Evolutionary conservation across 768 basidiomycete genomes (phyloP), one percentile per base, ranked within the genome.

Genomic region (Dacryopinax primogenitus): DNA sequence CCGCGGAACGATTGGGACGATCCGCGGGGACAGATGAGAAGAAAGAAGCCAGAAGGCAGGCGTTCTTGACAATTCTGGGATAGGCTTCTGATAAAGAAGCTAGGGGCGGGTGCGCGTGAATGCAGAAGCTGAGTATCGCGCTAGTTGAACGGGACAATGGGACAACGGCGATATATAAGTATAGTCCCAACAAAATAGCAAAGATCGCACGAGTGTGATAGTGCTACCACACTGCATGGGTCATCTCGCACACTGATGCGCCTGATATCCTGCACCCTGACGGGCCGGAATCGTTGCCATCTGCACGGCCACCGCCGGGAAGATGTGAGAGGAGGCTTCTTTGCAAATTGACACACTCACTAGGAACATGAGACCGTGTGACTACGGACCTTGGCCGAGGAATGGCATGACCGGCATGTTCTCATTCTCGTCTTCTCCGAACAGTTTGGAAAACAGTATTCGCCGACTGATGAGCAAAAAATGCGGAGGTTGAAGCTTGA

Each of bases 231-330:
- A 58, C 51, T 58, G 51, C 30, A 30, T 58, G 51, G 51, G 21
- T 58, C 51, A 30, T 32, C 51, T 58, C 45, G 11, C 12, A 23
- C 12, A 7, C 7, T 15, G 45, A 9, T 47, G 6, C 7, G 45
- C 9, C 9, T 47, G 12, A 47, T 47, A 15, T 26, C 45, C 45
- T 15, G 13, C 45, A 47, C 23, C 36, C 36, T 37, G 9, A 18
- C 36, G 18, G 36, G 9, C 41, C 51, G 51, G 51, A 11, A 11
- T n/a, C 37, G 51, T 58, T 32, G 4, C 30, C 51, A 58, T 30
- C 51, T 58, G 51, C 51, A 58, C 51, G 51, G 51, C 51, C 51
- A 58, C 51, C 37, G 37, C 37, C 51, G 51, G 51, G 51, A 58
- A 58, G 23, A 26, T 30, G 51, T 58, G 4, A 58, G 51, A 58